Percentiles rank a stretch among this genome's conserved stretches.
phyloP scores from a whole-genome alignment of 2,329 filamentous ascomycete species.

The Tolypocladium nubicola region DNA sequence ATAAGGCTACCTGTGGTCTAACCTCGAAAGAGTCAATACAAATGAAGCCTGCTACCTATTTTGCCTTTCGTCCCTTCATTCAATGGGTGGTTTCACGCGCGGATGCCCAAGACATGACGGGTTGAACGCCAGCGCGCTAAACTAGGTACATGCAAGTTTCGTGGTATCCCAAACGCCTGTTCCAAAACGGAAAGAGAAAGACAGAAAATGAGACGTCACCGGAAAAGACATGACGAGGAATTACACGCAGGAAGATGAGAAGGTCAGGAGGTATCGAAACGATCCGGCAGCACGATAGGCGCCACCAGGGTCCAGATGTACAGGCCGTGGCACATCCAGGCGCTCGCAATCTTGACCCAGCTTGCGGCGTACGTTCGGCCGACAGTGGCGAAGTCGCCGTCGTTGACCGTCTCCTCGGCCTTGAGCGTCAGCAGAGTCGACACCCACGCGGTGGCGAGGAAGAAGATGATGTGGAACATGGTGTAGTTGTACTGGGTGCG shows the following conservation, averaged over 20 bases:
- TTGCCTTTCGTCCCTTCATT: not conserved
- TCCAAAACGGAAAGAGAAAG: not conserved
- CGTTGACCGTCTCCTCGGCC: constrained; percentile 52
- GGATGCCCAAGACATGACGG: not conserved
- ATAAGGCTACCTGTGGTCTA: not conserved
- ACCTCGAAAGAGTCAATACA: not conserved
- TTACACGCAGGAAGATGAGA: not conserved
- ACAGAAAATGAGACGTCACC: not conserved
- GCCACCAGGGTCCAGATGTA: constrained; percentile 91
- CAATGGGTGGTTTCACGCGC: not conserved
- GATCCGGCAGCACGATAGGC: constrained; percentile 73
- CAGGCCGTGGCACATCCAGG: constrained; percentile 92
- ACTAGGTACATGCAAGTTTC: not conserved
- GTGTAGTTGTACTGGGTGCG: constrained; percentile 94
- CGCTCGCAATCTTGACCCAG: constrained; percentile 98
- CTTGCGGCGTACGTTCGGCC: constrained; percentile 94
- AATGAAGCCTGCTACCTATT: not conserved
- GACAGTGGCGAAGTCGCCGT: constrained; percentile 76
- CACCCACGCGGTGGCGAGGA: constrained; percentile 92
- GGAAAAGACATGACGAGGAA: not conserved
- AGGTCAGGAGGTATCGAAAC: constrained; percentile 54
- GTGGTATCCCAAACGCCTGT: not conserved
- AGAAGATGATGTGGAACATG: constrained; percentile 95
- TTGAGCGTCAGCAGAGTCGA: constrained; percentile 77
- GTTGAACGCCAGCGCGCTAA: not conserved